Base-by-base conservation (phyloP, 768 basidiomycete species). In the Inosperma sp. region DNA sequence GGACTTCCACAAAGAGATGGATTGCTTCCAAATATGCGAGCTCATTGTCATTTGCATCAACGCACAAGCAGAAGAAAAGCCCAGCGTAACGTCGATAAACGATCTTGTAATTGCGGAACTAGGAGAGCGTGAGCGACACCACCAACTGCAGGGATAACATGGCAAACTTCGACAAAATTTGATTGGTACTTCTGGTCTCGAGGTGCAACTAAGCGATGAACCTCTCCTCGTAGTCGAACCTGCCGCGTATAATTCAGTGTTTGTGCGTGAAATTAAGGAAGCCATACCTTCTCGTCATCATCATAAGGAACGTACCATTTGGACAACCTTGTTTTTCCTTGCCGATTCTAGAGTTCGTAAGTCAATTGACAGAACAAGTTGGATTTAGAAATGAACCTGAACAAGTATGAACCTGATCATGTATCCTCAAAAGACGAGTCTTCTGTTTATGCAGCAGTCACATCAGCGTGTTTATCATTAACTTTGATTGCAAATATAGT, bases 281-380 rank as follows among this genome's bases (percentile, higher is more conserved):
- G 36, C 30, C 61, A 26, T 39, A 91, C 92, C 84, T 98, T 99
- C 77, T 98, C 96, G 59, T 99, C 96, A 64, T 99, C 96, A 60
- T 97, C 94, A 59, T 93, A 98, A 1, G 96, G 96, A 22, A 91
- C 91, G 73, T 98, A 98, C 95, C 95, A 99, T 70, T 98, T 98
- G 8, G 92, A 93, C 43, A 98, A 68, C 49, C 96, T 78, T 3
- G 95, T 98, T 74, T 99, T 99, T 14, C 96, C 96, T 73, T 99
- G 96, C 33, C 95, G 84, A 66, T 98, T 98, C 93, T 98, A 58
- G 8, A 17, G n/a, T 53, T 49, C 21, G 36, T 10, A 49, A 43
- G 16, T 36, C 26, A 16, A 41, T 30, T 17, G 25, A 14, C 27
- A 25, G n/a, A 35, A 23, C 4, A 16, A 25, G 26, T 41, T 10